Evolutionary conservation across 768 basidiomycete genomes (phyloP).

Genomic region (Infundibulicybe gibba): DNA sequence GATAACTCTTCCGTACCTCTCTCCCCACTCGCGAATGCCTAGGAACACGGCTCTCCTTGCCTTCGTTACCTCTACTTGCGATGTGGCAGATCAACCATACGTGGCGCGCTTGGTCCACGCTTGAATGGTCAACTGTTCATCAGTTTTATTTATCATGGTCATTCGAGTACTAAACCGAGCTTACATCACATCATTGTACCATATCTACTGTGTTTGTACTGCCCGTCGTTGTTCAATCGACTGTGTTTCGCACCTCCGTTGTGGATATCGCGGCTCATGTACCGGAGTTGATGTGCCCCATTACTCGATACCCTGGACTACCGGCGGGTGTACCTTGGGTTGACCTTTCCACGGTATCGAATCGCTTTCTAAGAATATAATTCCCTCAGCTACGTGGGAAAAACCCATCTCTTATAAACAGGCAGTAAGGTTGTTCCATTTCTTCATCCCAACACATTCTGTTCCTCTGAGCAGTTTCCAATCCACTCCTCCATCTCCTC

Average conservation of each 20-base stretch:
- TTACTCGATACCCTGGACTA: too few relatives aligned
- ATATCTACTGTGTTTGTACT: background rate
- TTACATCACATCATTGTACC: constrained; percentile 39
- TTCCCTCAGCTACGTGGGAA: constrained; percentile 25
- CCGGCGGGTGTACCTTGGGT: too few relatives aligned
- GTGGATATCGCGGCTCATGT: too few relatives aligned
- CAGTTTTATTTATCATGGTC: constrained; percentile 40
- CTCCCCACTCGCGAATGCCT: constrained; percentile 72
- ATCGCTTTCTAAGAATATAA: too few relatives aligned
- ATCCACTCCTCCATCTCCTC: constrained; percentile 12
- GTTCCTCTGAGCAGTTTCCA: constrained; percentile 17
- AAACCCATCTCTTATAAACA: constrained; percentile 20
- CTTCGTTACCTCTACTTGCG: constrained; percentile 78
- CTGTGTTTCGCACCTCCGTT: too few relatives aligned
- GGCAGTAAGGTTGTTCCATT: background rate
- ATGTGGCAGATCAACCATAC: constrained; percentile 56
- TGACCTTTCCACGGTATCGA: too few relatives aligned
- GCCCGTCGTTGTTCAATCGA: too few relatives aligned
- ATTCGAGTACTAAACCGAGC: constrained; percentile 79
- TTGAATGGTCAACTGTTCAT: constrained; percentile 56
- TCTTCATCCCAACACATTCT: constrained; percentile 15
- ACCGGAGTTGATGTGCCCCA: too few relatives aligned
- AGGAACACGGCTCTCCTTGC: constrained; percentile 70
- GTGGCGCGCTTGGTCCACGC: constrained; percentile 63
- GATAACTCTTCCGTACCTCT: constrained; percentile 12